Evolutionary conservation across 1,284 basidiomycete genomes (phyloP), one percentile per base, ranked within the genome.

Genomic region (Omphalotus olearius): DNA sequence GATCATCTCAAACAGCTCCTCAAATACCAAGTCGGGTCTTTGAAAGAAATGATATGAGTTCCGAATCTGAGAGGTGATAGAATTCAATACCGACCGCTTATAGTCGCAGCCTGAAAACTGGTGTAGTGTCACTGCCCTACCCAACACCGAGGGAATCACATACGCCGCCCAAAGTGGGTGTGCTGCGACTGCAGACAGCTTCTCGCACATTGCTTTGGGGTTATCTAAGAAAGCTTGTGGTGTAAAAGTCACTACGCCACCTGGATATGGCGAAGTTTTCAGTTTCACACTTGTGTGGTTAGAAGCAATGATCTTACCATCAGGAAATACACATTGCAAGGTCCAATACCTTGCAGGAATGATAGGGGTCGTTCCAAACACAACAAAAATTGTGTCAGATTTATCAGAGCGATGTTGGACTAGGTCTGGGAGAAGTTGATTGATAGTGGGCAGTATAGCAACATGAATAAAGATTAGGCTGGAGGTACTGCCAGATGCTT

Each of bases 141-240:
- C 85, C 25, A 88, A 64, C 11, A 78, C 78, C 47, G 73, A 72
- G 11, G 85, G 85, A 6, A 80, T 60, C 30, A 89, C 66, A 59
- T 83, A 88, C 45, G 76, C 78, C 13, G 69, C 66, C 85, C 86
- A 89, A 11, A 84, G 60, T 26, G 81, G 82, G 61, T 88, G 85
- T 33, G 74, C 68, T 51, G 71, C 64, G 7, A 83, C 64, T 56
- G 76, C 68, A 26, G 62, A 65, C 36, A 88, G 77, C 18, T 74
- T 64, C 17, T 74, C 60, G 46, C 69, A 62, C 4, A 78, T 64
- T 11, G 68, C 73, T 38, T 69, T 48, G 2, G 78, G 75, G 59
- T 83, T 69, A 37, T 77, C 73, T 6, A 71, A 55, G 46, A 88
- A 69, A n/a, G 78, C 81, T 47, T 66, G 66, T 1, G 84, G 72